phyloP scores from a whole-genome alignment of 805 yeast species.

The Wickerhamomyces alni region DNA sequence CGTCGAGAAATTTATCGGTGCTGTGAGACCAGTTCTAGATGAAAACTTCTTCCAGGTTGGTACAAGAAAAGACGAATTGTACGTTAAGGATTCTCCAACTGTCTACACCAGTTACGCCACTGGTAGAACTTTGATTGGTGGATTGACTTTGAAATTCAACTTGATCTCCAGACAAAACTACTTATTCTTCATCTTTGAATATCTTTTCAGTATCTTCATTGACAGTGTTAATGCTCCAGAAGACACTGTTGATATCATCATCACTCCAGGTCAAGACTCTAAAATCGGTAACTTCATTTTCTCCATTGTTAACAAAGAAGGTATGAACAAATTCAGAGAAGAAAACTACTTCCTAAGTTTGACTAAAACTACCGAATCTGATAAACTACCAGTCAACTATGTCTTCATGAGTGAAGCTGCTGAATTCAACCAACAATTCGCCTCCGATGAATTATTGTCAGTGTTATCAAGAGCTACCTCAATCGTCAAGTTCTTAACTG shows the following conservation, averaged over 20 bases:
- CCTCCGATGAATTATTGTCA: slow-evolving; percentile 41
- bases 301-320: slow-evolving; percentile 79
- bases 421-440: slow-evolving; percentile 68
- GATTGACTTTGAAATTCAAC: slow-evolving; percentile 53
- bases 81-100: slow-evolving; percentile 58
- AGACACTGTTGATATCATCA: slow-evolving; percentile 56
- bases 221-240: slow-evolving; percentile 48
- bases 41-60: slow-evolving; percentile 81
- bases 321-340: slow-evolving; percentile 72
- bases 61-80: slow-evolving; percentile 36
- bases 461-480: slow-evolving; percentile 36
- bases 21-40: slow-evolving; percentile 45
- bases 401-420: slow-evolving; percentile 87
- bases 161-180: slow-evolving; percentile 79
- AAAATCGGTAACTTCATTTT: slow-evolving; percentile 52
- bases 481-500: slow-evolving; percentile 59
- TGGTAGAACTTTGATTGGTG: slow-evolving; percentile 76
- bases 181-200: slow-evolving; percentile 61
- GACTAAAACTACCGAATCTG: slow-evolving; percentile 74
- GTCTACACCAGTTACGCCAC: slow-evolving; percentile 66
- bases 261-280: slow-evolving; percentile 42
- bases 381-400: slow-evolving; percentile 62
- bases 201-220: slow-evolving; percentile 49
- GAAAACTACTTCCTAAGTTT: slow-evolving; percentile 77
- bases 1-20: slow-evolving; percentile 48